These are phyloP conservation scores for Pleurotus sapidus DNA, from an alignment of 768 basidiomycete species.

Conservation along the genomic window DNA sequence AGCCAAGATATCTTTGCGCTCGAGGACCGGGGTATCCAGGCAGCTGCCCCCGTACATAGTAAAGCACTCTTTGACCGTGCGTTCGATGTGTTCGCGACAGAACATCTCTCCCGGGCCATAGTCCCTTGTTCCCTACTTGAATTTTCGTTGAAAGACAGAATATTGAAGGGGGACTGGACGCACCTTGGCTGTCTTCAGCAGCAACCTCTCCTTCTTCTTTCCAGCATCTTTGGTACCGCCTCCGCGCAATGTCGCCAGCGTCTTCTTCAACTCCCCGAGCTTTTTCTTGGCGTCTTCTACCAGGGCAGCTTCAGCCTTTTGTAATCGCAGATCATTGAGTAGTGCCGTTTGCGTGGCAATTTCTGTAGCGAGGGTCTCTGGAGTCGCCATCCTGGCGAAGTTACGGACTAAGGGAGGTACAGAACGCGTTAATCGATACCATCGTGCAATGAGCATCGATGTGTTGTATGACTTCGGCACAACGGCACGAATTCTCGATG, in stretches of 20 bases:
- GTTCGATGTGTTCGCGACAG: constrained; percentile 87
- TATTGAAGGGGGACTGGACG: constrained; percentile 20
- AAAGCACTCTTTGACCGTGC: constrained; percentile 84
- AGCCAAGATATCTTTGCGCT: constrained; percentile 92
- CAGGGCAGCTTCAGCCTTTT: constrained; percentile 44
- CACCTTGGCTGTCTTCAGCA: constrained; percentile 95
- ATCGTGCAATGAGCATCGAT: background rate
- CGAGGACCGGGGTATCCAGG: constrained; percentile 98
- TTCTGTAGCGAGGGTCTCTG: constrained; percentile 47
- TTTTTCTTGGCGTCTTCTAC: constrained; percentile 67
- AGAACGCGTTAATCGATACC: background rate
- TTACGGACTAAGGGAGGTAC: background rate
- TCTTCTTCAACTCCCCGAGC: constrained; percentile 66
- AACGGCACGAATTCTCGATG: too few relatives aligned
- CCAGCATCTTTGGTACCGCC: constrained; percentile 37
- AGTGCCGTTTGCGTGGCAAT: constrained; percentile 52
- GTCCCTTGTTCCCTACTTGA: constrained; percentile 83
- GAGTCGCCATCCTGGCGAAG: constrained; percentile 5
- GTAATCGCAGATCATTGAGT: constrained; percentile 61
- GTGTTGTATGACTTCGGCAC: too few relatives aligned
- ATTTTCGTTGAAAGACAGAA: constrained; percentile 6
- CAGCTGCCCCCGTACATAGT: constrained; percentile 85
- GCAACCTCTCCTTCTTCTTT: constrained; percentile 67
- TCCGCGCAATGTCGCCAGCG: constrained; percentile 39
- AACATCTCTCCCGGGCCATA: constrained; percentile 92